Base-by-base conservation (phyloP, 1,284 basidiomycete genomes). In the Bjerkandera adusta region DNA sequence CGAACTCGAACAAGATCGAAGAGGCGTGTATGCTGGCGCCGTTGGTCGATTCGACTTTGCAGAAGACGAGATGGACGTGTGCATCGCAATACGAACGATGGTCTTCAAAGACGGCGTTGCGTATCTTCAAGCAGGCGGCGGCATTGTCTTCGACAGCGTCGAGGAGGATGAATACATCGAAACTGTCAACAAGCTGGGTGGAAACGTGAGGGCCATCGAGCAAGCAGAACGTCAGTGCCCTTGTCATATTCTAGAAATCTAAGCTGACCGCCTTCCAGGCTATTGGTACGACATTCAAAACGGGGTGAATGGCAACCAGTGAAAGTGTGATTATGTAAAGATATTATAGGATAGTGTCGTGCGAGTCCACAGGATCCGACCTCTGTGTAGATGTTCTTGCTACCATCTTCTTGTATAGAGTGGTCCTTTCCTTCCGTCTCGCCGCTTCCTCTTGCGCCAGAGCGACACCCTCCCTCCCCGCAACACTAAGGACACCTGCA, bases 71-170 rank as follows among this genome's bases (percentile, higher is more conserved):
- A 94, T 99, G 87, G 97, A 99, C 66, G 96, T 93, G 1, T 98
- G 96, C 68, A 99, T 99, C 58, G 97, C 97, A 6, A 99, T 99
- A 61, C 81, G 97, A 34, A 99, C 96, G 1, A 99, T 99, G 94
- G 82, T 86, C 2, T 97, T 98, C 76, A 97, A 96, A 68, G 82
- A 96, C 57, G 94, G 94, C 1, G 73, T 83, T 15, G 94, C 86
- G 7, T 99, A 97, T 66, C 70, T 99, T 40, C 96, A 98, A 67
- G 95, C 97, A 35, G 94, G 95, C 3, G 97, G 97, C 36, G 97
- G 97, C 3, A 98, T 99, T 58, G 97, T 99, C 2, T 95, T 87
- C 56, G 97, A 99, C 68, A 96, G 92, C 59, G 85, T 94, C 8
- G 97, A 99, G 67, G 91, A 97, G 63, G 96, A 98, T 35, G 97